phyloP scores from a whole-genome alignment of 208 protist species.

The Perkinsela sp. region DNA sequence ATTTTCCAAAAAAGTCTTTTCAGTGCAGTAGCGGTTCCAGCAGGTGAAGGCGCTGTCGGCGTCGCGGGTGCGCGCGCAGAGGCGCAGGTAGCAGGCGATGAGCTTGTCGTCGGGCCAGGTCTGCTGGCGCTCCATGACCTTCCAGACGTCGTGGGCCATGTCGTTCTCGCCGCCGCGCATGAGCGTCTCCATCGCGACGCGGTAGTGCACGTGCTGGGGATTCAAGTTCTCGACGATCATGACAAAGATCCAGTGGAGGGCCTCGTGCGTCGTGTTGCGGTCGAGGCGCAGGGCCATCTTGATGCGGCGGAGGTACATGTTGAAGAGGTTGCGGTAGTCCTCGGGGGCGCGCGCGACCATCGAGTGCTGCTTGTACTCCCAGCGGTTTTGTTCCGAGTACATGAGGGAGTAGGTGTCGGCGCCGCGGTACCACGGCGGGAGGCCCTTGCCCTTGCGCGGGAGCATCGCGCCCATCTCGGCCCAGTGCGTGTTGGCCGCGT shows the following conservation, averaged over 20 bases:
- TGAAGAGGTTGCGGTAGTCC: slow-evolving; percentile 62
- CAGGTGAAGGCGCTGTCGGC: slow-evolving; percentile 47
- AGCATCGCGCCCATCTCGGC: slow-evolving; percentile 65
- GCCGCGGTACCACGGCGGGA: slow-evolving; percentile 57
- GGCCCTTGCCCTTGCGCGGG: slow-evolving; percentile 62
- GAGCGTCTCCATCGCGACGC: slow-evolving; percentile 46
- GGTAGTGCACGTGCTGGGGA: slow-evolving; percentile 65
- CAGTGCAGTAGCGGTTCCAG: slow-evolving; percentile 64
- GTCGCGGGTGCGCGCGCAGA: slow-evolving; percentile 31
- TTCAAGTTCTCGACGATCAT: slow-evolving; percentile 76
- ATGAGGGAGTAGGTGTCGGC: slow-evolving; percentile 65
- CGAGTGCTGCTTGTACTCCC: slow-evolving; percentile 62
- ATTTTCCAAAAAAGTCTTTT: slow-evolving; percentile 29
- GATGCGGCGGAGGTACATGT: slow-evolving; percentile 43
- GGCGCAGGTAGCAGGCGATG: slow-evolving; percentile 47
- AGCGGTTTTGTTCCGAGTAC: slow-evolving; percentile 62
- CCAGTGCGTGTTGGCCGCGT: slow-evolving; percentile 55
- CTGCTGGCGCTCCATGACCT: slow-evolving; percentile 66
- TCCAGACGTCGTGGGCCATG: slow-evolving; percentile 65
- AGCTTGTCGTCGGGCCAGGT: slow-evolving; percentile 58
- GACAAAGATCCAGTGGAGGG: slow-evolving; percentile 62
- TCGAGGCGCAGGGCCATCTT: slow-evolving; percentile 3
- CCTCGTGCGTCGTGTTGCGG: slow-evolving; percentile 10
- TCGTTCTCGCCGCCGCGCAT: slow-evolving; percentile 30
- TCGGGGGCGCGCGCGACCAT: slow-evolving; percentile 67